These are phyloP conservation scores for Xerocomus nothofagi DNA, from an alignment of 1,284 basidiomycete genomes.

Conservation along the genomic window DNA sequence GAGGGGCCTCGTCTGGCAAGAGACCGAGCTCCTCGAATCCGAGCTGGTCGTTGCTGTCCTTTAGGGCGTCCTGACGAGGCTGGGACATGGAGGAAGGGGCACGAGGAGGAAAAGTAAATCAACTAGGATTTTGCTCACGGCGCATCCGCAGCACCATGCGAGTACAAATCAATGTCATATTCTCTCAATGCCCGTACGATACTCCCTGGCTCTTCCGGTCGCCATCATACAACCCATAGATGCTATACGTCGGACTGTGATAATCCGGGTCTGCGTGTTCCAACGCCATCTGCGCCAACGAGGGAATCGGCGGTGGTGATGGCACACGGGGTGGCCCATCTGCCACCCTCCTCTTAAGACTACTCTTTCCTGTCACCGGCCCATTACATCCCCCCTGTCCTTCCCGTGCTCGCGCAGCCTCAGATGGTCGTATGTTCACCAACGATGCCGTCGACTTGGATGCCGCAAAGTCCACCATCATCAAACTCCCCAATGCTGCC, in stretches of 20 bases:
- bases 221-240: slow-evolving; percentile 69
- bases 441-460: slow-evolving; percentile 38
- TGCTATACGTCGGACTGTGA: slow-evolving; percentile 77
- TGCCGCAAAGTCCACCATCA: slow-evolving; percentile 54
- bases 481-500: slow-evolving; percentile 55
- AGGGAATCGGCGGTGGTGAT: slow-evolving; percentile 71
- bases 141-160: slow-evolving; percentile 29
- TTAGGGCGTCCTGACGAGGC: slow-evolving; percentile 28
- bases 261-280: slow-evolving; percentile 64
- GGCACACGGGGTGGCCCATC: slow-evolving; percentile 76
- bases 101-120: too few species aligned
- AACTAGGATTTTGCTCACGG: too few species aligned
- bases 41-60: slow-evolving; percentile 40
- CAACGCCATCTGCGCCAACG: slow-evolving; percentile 73
- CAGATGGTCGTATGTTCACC: slow-evolving; percentile 34
- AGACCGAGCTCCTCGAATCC: slow-evolving; percentile 53
- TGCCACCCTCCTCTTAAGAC: slow-evolving; percentile 38
- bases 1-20: slow-evolving; percentile 38
- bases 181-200: slow-evolving; percentile 28
- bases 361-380: slow-evolving; percentile 19
- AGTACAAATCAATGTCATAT: slow-evolving; percentile 33
- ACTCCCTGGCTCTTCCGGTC: slow-evolving; percentile 55
- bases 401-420: slow-evolving; percentile 25
- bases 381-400: slow-evolving; percentile 7
- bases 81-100: slow-evolving; percentile 32